phyloP scores from a whole-genome alignment of 371 early-diverging fungal species.

The Fennellomyces sp. region DNA sequence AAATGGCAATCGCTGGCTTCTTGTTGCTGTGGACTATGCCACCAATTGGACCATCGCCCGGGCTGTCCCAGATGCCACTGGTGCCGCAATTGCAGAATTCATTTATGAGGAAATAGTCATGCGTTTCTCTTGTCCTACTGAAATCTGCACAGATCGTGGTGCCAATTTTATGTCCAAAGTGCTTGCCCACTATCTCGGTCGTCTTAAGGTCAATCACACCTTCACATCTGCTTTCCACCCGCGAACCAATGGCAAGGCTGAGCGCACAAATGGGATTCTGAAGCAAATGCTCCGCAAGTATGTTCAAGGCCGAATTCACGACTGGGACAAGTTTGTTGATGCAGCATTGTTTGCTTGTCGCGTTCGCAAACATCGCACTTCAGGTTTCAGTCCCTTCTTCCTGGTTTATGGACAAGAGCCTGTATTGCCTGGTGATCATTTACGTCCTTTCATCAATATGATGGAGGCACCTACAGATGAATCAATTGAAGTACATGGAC shows the following conservation, averaged over 20 bases:
- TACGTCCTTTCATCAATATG: not conserved
- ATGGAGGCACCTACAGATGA: not conserved
- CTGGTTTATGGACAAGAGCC: constrained; percentile 22
- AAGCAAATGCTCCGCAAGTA: too few species aligned
- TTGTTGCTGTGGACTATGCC: constrained; percentile 38
- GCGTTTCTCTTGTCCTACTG: too few species aligned
- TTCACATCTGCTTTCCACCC: too few species aligned
- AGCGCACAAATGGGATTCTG: too few species aligned
- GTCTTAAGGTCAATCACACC: too few species aligned
- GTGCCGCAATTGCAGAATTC: constrained; percentile 32
- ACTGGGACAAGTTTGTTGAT: constrained; percentile 14
- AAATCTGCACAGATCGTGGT: too few species aligned
- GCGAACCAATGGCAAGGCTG: too few species aligned
- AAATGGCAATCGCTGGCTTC: constrained; percentile 13
- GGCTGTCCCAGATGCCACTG: constrained; percentile 33
- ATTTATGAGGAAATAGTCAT: too few species aligned
- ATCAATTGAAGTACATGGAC: not conserved
- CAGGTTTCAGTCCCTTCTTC: constrained; percentile 14
- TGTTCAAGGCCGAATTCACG: constrained; percentile 3
- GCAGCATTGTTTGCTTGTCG: constrained; percentile 17
- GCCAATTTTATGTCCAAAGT: too few species aligned
- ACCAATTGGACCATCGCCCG: constrained; percentile 38
- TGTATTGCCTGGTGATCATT: constrained; percentile 13
- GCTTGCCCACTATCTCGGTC: too few species aligned
- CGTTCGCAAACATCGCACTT: constrained; percentile 7